A percentile compares a stretch with the other conserved stretches of the same genome.
Evolutionary conservation across 352 stramenopile genomes (phyloP).

Genomic region (Phytophthora crassamura): DNA sequence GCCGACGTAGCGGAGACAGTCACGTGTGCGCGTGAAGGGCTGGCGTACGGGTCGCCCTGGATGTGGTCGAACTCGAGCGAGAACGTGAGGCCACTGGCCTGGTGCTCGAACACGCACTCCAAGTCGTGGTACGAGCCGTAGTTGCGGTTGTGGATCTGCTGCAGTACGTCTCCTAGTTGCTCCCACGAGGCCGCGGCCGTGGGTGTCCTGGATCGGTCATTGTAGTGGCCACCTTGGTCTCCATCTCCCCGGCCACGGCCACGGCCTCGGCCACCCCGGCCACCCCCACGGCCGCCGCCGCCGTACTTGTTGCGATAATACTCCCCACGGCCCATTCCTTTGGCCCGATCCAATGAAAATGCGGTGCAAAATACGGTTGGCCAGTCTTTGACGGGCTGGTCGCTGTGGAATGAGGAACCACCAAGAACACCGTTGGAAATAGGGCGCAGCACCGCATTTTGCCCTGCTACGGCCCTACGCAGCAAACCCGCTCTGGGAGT

Average conservation of each 20-base stretch:
- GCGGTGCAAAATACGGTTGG: neutral
- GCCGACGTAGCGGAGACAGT: conserved; percentile 74
- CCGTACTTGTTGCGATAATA: conserved; percentile 93
- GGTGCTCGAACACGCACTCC: conserved; percentile 58
- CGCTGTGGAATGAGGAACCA: no score
- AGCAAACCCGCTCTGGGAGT: no score
- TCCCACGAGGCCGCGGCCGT: conserved; percentile 46
- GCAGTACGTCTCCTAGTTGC: conserved; percentile 54
- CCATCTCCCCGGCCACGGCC: conserved; percentile 34
- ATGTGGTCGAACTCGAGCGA: conserved; percentile 92
- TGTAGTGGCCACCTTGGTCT: conserved; percentile 8
- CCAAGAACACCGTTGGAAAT: no score
- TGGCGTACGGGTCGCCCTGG: conserved; percentile 96
- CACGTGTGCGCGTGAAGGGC: conserved; percentile 94
- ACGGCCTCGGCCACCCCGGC: conserved; percentile 24
- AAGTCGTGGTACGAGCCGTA: conserved; percentile 89
- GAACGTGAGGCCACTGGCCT: conserved; percentile 56
- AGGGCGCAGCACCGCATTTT: no score
- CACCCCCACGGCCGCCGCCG: conserved; percentile 47
- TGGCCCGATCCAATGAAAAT: neutral
- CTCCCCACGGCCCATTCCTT: conserved; percentile 79
- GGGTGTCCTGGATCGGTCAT: conserved; percentile 23
- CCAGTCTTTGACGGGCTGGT: no score
- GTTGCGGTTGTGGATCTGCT: conserved; percentile 75
- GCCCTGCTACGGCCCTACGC: no score